Percentiles rank a stretch among this genome's conserved stretches.
These are phyloP conservation scores for Suillus decipiens DNA, from an alignment of 768 basidiomycete species.

Conservation along the genomic window DNA sequence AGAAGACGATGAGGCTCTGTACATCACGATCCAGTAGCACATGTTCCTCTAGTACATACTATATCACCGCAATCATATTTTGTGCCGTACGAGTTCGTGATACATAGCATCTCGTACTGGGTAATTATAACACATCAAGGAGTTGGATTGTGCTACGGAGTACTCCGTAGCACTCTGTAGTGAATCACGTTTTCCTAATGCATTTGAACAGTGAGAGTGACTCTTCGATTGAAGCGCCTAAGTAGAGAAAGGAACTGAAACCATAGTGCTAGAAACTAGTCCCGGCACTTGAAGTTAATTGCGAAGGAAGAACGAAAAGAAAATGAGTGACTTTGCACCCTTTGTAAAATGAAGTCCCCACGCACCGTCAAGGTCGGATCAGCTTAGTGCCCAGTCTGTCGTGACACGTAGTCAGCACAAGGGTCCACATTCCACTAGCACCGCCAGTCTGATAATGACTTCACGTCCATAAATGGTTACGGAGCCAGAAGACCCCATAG, in stretches of 20 bases:
- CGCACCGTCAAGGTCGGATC: not conserved
- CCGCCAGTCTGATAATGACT: no score
- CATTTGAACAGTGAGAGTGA: not conserved
- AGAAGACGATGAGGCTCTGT: not conserved
- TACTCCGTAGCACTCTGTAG: no score
- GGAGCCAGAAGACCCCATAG: no score
- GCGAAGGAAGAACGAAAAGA: not conserved
- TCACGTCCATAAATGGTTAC: no score
- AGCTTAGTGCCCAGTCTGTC: not conserved
- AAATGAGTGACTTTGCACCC: not conserved
- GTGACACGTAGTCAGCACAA: not conserved
- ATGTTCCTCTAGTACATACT: not conserved
- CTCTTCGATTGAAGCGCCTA: not conserved
- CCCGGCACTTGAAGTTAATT: not conserved
- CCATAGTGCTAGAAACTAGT: no score
- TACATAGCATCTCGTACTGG: not conserved
- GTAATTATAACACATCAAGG: no score
- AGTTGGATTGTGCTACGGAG: no score
- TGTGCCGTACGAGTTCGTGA: slow-evolving; percentile 57
- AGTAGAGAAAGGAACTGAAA: not conserved
- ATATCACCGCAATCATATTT: slow-evolving; percentile 46
- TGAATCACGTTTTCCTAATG: no score
- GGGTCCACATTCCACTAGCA: no score
- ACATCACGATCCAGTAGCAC: no score
- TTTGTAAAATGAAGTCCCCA: not conserved